Conservation (phyloP, 2,329 filamentous ascomycete species). For the Penicillium frequentans region DNA sequence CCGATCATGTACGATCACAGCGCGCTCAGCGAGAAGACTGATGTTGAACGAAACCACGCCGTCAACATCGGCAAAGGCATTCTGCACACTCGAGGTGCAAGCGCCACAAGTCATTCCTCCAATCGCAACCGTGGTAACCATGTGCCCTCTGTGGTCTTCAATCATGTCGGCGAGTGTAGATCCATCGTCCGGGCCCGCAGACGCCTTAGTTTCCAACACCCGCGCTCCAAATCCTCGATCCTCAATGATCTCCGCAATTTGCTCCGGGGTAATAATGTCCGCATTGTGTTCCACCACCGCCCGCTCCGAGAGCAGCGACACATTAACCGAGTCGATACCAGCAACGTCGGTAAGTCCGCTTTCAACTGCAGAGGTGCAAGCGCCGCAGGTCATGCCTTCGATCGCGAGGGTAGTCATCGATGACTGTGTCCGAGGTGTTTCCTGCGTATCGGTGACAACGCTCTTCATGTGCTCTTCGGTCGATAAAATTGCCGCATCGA, state of each 20-base stretch:
- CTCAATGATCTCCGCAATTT: slow-evolving; percentile 61
- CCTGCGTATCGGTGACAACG: slow-evolving; percentile 32
- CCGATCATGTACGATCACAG: slow-evolving; percentile 81
- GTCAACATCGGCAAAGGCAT: slow-evolving; percentile 72
- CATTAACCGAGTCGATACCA: slow-evolving; percentile 74
- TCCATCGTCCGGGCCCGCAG: slow-evolving; percentile 26
- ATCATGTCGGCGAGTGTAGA: slow-evolving; percentile 37
- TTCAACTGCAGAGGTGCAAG: slow-evolving; percentile 83
- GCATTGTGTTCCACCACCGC: slow-evolving; percentile 82
- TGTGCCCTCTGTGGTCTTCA: slow-evolving; percentile 38
- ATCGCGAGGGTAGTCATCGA: slow-evolving; percentile 75
- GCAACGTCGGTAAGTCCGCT: slow-evolving; percentile 72
- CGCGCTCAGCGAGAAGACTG: slow-evolving; percentile 87
- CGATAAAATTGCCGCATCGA: slow-evolving; percentile 85
- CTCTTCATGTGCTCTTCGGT: slow-evolving; percentile 60
- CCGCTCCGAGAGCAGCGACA: slow-evolving; percentile 80
- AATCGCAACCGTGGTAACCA: slow-evolving; percentile 82
- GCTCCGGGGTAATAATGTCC: slow-evolving; percentile 50
- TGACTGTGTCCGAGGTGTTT: slow-evolving; percentile 30
- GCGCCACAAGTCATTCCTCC: slow-evolving; percentile 98
- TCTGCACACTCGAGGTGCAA: slow-evolving; percentile 88
- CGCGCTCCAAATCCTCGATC: slow-evolving; percentile 77
- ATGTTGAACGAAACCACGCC: slow-evolving; percentile 91
- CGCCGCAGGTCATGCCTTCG: slow-evolving; percentile 88
- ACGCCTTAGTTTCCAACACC: slow-evolving; percentile 66